These are phyloP conservation scores for Aureobasidium sp. DNA, from an alignment of 2,329 filamentous ascomycete genomes.

Conservation along the genomic window DNA sequence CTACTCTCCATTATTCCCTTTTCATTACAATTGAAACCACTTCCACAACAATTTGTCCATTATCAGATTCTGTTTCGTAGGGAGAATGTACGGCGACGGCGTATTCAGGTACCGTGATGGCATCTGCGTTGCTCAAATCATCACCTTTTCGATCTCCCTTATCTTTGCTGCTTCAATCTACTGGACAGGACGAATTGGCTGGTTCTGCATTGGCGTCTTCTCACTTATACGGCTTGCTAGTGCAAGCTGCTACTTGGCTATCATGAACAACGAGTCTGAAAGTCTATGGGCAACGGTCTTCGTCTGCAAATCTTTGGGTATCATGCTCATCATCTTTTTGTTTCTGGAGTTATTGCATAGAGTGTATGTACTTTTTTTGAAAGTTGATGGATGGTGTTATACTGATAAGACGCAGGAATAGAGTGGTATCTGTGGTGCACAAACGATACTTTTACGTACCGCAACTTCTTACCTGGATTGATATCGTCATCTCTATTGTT, in stretches of 20 bases:
- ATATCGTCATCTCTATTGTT: neutral
- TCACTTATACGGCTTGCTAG: neutral
- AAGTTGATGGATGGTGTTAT: neutral
- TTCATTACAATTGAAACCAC: neutral
- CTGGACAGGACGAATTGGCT: neutral
- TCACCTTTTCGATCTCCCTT: neutral
- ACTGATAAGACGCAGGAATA: neutral
- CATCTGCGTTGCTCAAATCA: neutral
- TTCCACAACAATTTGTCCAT: neutral
- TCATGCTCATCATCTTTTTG: neutral
- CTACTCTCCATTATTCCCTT: neutral
- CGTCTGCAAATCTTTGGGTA: neutral
- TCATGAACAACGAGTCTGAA: neutral
- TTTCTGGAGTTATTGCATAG: neutral
- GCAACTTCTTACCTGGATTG: neutral
- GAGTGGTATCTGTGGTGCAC: neutral
- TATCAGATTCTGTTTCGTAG: neutral
- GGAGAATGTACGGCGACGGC: constrained; percentile 4
- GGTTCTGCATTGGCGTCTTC: neutral
- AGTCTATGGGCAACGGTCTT: neutral
- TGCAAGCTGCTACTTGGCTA: neutral
- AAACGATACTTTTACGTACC: neutral
- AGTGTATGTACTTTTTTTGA: neutral
- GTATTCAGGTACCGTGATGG: neutral
- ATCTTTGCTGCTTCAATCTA: neutral